These are phyloP conservation scores for Quercus aquifolioides DNA, from an alignment of 306 rosid genomes.

Conservation along the genomic window DNA sequence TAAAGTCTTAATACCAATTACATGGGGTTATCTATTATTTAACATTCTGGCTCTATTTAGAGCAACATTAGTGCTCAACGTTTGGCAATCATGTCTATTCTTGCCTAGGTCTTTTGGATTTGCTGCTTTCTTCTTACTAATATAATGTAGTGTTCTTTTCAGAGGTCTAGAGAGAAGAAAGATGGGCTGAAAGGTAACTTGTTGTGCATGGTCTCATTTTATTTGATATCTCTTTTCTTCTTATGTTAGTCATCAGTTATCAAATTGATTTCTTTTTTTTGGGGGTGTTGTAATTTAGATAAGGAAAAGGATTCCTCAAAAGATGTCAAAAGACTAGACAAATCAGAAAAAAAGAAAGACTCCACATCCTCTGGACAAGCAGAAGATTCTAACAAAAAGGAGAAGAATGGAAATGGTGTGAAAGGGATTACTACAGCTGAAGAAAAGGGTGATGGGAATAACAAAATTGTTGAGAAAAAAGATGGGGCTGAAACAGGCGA, in stretches of 20 bases:
- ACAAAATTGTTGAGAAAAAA: constrained; percentile 32
- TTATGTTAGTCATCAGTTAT: background rate
- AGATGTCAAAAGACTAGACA: constrained; percentile 34
- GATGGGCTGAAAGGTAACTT: constrained; percentile 41
- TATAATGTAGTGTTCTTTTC: constrained; percentile 10
- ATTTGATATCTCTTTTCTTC: background rate
- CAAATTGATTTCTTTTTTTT: background rate
- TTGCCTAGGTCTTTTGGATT: background rate
- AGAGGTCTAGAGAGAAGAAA: constrained; percentile 39
- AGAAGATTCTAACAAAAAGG: constrained; percentile 49
- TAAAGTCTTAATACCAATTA: background rate
- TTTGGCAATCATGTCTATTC: background rate
- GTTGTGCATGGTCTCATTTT: constrained; percentile 1
- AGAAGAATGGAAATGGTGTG: constrained; percentile 38
- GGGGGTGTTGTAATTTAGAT: constrained; percentile 22
- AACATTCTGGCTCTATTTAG: background rate
- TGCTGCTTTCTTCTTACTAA: background rate
- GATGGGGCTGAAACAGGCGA: constrained; percentile 40
- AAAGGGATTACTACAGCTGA: constrained; percentile 47
- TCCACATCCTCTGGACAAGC: constrained; percentile 41
- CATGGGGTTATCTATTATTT: background rate
- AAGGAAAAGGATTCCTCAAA: constrained; percentile 23
- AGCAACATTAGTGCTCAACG: background rate
- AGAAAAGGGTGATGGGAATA: constrained; percentile 39
- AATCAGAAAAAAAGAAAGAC: constrained; percentile 52